These are phyloP conservation scores for Silene noctiflora DNA, from an alignment of 179 eudicot species.

Conservation along the genomic window DNA sequence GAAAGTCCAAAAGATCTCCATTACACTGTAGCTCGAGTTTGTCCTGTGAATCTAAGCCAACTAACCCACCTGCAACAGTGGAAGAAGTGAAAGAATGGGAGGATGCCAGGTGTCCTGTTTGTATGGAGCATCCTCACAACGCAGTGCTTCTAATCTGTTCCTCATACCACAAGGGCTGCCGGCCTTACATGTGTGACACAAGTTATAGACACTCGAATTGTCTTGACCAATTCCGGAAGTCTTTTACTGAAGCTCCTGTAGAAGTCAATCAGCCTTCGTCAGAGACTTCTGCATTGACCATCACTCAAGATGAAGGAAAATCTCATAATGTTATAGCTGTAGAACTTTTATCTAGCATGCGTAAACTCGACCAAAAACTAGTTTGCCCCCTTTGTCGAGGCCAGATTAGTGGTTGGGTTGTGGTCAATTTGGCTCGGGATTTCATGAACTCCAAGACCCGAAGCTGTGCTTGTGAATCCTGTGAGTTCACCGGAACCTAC, in stretches of 20 bases:
- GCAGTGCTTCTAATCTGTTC: slow-evolving; percentile 84
- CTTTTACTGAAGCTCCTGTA: slow-evolving; percentile 41
- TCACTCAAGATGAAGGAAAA: slow-evolving; percentile 33
- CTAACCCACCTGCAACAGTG: slow-evolving; percentile 39
- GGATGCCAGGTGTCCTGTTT: slow-evolving; percentile 80
- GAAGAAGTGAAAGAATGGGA: slow-evolving; percentile 75
- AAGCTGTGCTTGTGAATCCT: slow-evolving; percentile 77
- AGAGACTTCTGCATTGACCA: slow-evolving; percentile 17
- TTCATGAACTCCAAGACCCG: slow-evolving; percentile 75
- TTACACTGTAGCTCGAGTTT: slow-evolving; percentile 51
- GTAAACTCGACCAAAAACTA: slow-evolving; percentile 41
- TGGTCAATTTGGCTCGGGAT: slow-evolving; percentile 65
- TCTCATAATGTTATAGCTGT: slow-evolving; percentile 33
- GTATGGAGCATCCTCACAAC: slow-evolving; percentile 95
- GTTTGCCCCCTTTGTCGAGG: slow-evolving; percentile 90
- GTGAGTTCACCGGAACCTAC: slow-evolving; percentile 73
- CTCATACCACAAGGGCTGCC: slow-evolving; percentile 77
- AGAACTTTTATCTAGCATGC: slow-evolving; percentile 35
- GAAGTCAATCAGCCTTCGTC: slow-evolving; percentile 30
- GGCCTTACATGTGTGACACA: slow-evolving; percentile 92
- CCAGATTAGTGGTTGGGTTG: slow-evolving; percentile 62
- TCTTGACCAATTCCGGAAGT: slow-evolving; percentile 80
- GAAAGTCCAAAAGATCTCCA: slow-evolving; percentile 56
- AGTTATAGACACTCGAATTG: slow-evolving; percentile 96
- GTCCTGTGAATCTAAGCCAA: slow-evolving; percentile 30